A percentile compares a stretch with the other conserved stretches of the same genome.
phyloP scores from a whole-genome alignment of 2,329 filamentous ascomycete species.

The Chrysosporium queenslandicum region DNA sequence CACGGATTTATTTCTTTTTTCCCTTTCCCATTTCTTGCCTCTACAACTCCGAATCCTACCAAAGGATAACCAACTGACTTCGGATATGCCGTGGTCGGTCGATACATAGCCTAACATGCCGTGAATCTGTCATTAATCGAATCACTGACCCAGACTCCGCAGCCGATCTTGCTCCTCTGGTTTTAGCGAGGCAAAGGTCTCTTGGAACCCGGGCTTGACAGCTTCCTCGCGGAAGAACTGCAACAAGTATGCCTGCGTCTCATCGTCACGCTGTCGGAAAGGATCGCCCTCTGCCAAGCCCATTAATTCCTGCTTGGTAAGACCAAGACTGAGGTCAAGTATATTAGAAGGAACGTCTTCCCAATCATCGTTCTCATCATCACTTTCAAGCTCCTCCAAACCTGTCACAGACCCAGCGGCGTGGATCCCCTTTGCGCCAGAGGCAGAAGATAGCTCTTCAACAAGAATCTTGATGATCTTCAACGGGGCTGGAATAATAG shows the following conservation, averaged over 20 bases:
- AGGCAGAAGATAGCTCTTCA: constrained; percentile 76
- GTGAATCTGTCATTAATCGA: not conserved
- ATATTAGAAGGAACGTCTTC: constrained; percentile 72
- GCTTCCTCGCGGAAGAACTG: constrained; percentile 63
- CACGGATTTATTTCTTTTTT: not conserved
- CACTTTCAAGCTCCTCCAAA: constrained; percentile 50
- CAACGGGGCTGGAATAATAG: constrained; percentile 72
- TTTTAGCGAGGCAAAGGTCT: constrained; percentile 46
- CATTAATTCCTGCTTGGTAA: constrained; percentile 70
- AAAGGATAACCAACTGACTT: not conserved
- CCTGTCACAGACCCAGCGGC: constrained; percentile 52
- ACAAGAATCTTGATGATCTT: constrained; percentile 96
- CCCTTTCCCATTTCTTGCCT: not conserved
- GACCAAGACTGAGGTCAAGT: constrained; percentile 62
- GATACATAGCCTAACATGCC: not conserved
- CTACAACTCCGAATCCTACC: not conserved
- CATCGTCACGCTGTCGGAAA: constrained; percentile 66
- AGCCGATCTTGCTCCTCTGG: constrained; percentile 41
- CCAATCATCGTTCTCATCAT: constrained; percentile 73
- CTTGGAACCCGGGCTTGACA: constrained; percentile 45
- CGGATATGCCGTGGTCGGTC: not conserved
- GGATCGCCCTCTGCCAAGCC: constrained; percentile 46
- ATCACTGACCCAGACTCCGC: constrained; percentile 19
- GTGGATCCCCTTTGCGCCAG: constrained; percentile 47
- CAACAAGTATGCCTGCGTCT: constrained; percentile 74